Conservation (phyloP, 305 asterid species). For the Fraxinus platypoda region DNA sequence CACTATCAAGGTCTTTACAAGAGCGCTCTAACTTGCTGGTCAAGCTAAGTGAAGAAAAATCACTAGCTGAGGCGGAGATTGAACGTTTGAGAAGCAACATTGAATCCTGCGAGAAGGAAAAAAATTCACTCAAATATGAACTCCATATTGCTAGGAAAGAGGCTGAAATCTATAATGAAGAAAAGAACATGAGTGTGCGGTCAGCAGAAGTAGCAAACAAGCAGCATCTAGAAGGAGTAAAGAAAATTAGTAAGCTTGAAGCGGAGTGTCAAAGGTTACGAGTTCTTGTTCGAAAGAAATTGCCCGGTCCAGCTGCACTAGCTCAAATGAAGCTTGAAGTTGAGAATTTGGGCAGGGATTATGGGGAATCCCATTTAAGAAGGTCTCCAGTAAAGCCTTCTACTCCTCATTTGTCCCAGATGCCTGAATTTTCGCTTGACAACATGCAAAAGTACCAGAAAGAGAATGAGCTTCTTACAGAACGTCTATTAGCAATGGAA, state of each 20-base stretch:
- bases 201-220: constrained; percentile 96
- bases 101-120: constrained; percentile 74
- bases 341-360: constrained; percentile 77
- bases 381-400: constrained; percentile 81
- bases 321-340: constrained; percentile 98
- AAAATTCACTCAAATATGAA: constrained; percentile 77
- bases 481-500: constrained; percentile 77
- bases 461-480: constrained; percentile 77
- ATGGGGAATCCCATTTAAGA: constrained; percentile 67
- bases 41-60: constrained; percentile 75
- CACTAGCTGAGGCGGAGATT: constrained; percentile 76
- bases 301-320: constrained; percentile 96
- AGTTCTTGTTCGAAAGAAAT: constrained; percentile 89
- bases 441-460: constrained; percentile 55
- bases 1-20: constrained; percentile 83
- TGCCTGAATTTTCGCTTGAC: constrained; percentile 67
- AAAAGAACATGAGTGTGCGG: constrained; percentile 81
- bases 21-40: constrained; percentile 85
- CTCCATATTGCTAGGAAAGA: constrained; percentile 76
- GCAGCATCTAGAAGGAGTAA: constrained; percentile 92
- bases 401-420: constrained; percentile 48
- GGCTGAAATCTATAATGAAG: constrained; percentile 89
- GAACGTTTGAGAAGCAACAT: constrained; percentile 63
- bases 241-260: constrained; percentile 89
- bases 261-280: constrained; percentile 95